These are phyloP conservation scores for Ambrosia hybrid DNA, from an alignment of 140 eudicot genomes.

Conservation along the genomic window DNA sequence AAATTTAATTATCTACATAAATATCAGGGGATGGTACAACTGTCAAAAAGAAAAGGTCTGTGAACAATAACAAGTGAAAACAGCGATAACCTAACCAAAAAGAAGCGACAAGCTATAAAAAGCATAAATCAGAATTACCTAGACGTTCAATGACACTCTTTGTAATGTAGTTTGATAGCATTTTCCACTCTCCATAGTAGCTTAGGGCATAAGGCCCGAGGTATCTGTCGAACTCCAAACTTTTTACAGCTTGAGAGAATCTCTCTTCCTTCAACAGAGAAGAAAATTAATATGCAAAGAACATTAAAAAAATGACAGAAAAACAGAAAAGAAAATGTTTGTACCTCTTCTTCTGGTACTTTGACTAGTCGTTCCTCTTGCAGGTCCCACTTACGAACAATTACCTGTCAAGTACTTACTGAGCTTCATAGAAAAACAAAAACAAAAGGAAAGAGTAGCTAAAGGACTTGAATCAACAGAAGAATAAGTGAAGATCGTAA, in stretches of 20 bases:
- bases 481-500: constrained; percentile 21
- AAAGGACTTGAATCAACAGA: background rate
- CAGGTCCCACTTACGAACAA: constrained; percentile 70
- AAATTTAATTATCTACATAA: no score
- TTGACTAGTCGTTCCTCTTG: constrained; percentile 72
- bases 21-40: no score
- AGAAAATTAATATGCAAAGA: constrained; percentile 12
- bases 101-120: background rate
- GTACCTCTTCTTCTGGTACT: constrained; percentile 64
- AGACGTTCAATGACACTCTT: constrained; percentile 61
- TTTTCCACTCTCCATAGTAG: constrained; percentile 77
- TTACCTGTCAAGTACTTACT: constrained; percentile 42
- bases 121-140: constrained; percentile 43
- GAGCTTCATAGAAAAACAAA: background rate
- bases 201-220: constrained; percentile 76
- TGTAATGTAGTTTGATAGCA: constrained; percentile 72
- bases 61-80: no score
- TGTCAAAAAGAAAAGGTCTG: no score
- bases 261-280: constrained; percentile 66
- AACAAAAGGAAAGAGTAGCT: background rate
- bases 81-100: no score
- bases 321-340: constrained; percentile 8
- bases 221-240: constrained; percentile 72
- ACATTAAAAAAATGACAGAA: background rate
- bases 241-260: constrained; percentile 65